These are phyloP conservation scores for Heteromeles arbutifolia DNA, from an alignment of 306 rosid genomes.

Conservation along the genomic window DNA sequence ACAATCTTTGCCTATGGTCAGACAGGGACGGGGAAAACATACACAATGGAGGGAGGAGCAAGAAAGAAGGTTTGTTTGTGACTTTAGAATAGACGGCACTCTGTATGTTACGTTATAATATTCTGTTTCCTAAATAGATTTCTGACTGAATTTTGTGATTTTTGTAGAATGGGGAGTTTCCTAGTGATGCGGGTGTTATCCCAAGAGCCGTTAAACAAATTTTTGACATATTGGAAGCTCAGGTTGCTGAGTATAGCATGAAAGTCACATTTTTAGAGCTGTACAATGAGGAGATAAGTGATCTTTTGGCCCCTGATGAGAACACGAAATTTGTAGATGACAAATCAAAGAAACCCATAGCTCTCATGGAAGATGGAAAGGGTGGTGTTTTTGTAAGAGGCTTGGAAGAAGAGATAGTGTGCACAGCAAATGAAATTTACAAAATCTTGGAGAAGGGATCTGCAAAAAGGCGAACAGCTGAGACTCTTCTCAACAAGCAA, in stretches of 20 bases:
- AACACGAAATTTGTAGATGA: conserved; percentile 79
- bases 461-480: conserved; percentile 97
- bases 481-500: conserved; percentile 98
- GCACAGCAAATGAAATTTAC: conserved; percentile 96
- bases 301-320: conserved; percentile 91
- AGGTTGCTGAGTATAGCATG: conserved; percentile 93
- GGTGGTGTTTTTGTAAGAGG: conserved; percentile 99
- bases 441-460: conserved; percentile 97
- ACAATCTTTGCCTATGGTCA: conserved; percentile 98
- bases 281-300: conserved; percentile 92
- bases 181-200: conserved; percentile 95
- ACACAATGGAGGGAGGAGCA: conserved; percentile 99
- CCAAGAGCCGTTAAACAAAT: conserved; percentile 95
- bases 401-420: conserved; percentile 97
- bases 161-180: conserved; percentile 90
- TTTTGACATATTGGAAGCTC: conserved; percentile 94
- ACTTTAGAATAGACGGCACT: background rate
- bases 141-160: conserved; percentile 16
- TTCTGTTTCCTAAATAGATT: background rate
- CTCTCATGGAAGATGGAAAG: conserved; percentile 98
- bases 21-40: conserved; percentile 97
- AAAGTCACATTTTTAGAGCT: conserved; percentile 96
- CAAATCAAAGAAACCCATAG: conserved; percentile 90
- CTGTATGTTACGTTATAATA: background rate
- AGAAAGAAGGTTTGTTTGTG: conserved; percentile 66